These are phyloP conservation scores for Suaeda aralocaspica DNA, from an alignment of 148 eudicot genomes.

Conservation along the genomic window DNA sequence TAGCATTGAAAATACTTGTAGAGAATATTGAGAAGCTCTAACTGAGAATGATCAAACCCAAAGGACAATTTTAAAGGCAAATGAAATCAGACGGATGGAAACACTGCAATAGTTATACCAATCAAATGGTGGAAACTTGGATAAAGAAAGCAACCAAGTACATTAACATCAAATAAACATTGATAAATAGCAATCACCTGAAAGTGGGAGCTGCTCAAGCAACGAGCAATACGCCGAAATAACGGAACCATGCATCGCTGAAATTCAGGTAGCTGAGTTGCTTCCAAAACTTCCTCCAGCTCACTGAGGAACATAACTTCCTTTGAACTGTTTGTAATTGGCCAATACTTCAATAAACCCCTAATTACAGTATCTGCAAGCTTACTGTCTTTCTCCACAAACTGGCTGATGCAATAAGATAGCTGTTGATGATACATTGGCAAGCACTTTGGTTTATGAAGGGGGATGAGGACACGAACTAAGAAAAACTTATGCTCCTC, in stretches of 20 bases:
- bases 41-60: no score
- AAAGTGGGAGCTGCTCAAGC: constrained; percentile 88
- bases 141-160: no score
- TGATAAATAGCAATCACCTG: constrained; percentile 48
- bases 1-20: no score
- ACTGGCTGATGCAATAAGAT: constrained; percentile 82
- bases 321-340: constrained; percentile 91
- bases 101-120: no score
- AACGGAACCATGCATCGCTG: constrained; percentile 88
- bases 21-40: no score
- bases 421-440: constrained; percentile 86
- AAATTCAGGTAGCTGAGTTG: constrained; percentile 81
- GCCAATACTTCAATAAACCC: constrained; percentile 83
- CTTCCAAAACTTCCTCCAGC: constrained; percentile 88
- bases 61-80: no score
- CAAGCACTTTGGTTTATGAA: constrained; percentile 81
- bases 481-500: constrained; percentile 93
- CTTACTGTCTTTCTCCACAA: constrained; percentile 88
- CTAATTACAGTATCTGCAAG: constrained; percentile 88
- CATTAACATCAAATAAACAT: not conserved
- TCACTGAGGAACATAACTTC: constrained; percentile 92
- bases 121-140: no score
- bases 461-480: constrained; percentile 74
- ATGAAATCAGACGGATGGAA: no score
- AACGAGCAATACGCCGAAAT: constrained; percentile 62